Conservation (phyloP, 2,329 filamentous ascomycete species). For the Penicillium sp. region DNA sequence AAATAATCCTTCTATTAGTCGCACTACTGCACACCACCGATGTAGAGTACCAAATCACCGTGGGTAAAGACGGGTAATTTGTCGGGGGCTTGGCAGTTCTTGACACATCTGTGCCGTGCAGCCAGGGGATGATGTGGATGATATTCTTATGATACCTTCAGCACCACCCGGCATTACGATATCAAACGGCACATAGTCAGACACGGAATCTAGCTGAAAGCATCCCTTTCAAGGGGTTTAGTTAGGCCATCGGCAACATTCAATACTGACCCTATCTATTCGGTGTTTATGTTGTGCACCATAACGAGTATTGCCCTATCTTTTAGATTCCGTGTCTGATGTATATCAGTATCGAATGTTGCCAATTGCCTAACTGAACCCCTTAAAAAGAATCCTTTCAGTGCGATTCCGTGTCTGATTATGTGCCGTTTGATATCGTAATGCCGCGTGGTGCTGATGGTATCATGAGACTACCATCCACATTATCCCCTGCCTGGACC, state of each 20-base stretch:
- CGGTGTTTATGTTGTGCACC: too few relatives aligned
- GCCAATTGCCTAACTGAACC: too few relatives aligned
- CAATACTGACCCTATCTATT: too few relatives aligned
- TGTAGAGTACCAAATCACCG: too few relatives aligned
- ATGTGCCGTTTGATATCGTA: slow-evolving; percentile 77
- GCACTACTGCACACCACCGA: slow-evolving; percentile 87
- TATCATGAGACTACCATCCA: slow-evolving; percentile 84
- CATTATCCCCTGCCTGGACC: slow-evolving; percentile 80
- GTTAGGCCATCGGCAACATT: too few relatives aligned
- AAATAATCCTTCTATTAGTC: slow-evolving; percentile 81
- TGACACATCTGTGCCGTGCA: slow-evolving; percentile 91
- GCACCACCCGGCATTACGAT: slow-evolving; percentile 47
- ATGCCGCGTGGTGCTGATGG: too few relatives aligned
- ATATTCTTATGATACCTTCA: slow-evolving; percentile 68
- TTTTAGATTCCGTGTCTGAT: too few relatives aligned
- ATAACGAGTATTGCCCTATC: too few relatives aligned
- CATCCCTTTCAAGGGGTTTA: too few relatives aligned
- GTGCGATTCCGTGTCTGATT: slow-evolving; percentile 15
- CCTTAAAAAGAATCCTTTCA: too few relatives aligned
- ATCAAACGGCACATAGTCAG: slow-evolving; percentile 68
- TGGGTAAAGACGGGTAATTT: slow-evolving; percentile 88
- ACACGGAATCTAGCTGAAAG: too few relatives aligned
- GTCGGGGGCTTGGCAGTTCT: slow-evolving; percentile 77
- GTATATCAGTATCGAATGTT: too few relatives aligned
- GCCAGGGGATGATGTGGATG: slow-evolving; percentile 79